Conservation (phyloP, 2,329 filamentous ascomycete species). For the Paecilomyces sp. region DNA sequence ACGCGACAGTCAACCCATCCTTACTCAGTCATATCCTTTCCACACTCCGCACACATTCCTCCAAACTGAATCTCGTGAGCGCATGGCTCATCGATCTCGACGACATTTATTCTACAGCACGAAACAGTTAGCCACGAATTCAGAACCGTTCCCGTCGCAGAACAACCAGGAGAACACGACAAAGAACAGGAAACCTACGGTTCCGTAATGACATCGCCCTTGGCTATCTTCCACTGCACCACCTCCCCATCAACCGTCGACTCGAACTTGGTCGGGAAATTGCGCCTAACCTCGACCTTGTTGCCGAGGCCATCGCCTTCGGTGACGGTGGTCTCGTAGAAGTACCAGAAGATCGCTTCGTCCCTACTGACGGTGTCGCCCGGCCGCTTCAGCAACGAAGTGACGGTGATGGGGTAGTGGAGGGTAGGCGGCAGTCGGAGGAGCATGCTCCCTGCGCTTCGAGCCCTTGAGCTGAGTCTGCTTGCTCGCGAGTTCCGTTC, state of each 20-base stretch:
- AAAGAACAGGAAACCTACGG: constrained; percentile 27
- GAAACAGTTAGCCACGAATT: constrained; percentile 1
- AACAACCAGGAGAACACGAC: background rate
- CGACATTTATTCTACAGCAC: constrained; percentile 44
- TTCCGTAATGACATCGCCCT: constrained; percentile 36
- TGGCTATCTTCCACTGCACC: constrained; percentile 63
- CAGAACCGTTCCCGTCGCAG: background rate
- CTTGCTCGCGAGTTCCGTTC: background rate
- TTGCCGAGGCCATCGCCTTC: constrained; percentile 67
- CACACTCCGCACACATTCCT: constrained; percentile 84
- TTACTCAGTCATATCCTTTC: constrained; percentile 88
- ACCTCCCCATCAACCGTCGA: constrained; percentile 76
- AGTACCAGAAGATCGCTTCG: constrained; percentile 77
- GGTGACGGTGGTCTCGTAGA: constrained; percentile 67
- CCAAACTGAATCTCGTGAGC: constrained; percentile 85
- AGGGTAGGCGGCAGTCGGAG: constrained; percentile 50
- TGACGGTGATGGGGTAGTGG: constrained; percentile 90
- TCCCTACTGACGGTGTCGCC: constrained; percentile 70
- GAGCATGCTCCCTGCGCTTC: constrained; percentile 31
- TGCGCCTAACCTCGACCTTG: constrained; percentile 59
- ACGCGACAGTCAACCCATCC: constrained; percentile 14
- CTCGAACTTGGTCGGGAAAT: constrained; percentile 72
- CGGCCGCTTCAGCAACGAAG: constrained; percentile 67
- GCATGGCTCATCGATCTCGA: constrained; percentile 85
- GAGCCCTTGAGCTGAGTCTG: background rate